Evolutionary conservation across 306 rosid species (phyloP), one percentile per base, ranked within the genome.

Genomic region (Oemleria cerasiformis): DNA sequence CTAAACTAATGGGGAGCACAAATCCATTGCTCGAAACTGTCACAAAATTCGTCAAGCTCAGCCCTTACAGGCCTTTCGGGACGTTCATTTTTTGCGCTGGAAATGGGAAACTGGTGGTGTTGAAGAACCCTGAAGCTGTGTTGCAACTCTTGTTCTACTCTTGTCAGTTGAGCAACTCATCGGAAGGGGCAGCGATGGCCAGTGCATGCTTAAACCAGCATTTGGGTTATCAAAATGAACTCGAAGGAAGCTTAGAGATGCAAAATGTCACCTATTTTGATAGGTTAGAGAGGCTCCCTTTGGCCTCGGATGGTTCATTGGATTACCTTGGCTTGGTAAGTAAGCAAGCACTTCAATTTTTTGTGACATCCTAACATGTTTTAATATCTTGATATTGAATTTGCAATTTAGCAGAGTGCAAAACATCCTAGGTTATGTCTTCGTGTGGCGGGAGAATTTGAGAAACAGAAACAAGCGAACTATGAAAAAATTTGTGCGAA

Each of bases 1-100:
- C 96, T 60, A 80, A 45, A 42, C 88, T 89, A 5, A 89, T 86
- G 88, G 97, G 90, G 16, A 91, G 80, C 73, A 85, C 94, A 20
- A 91, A 86, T 65, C 72, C 76, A 73, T 53, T 91, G 36, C 63
- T 83, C 16, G 90, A 91, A 25, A 91, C 88, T 1, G 65, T 89
- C 41, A 68, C 78, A 6, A 79, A 67, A 63, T 86, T 89, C 42
- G 69, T 86, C 15, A 78, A 81, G 14, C 71, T 89, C 39, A 94
- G 97, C 76, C 92, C 97, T 74, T 94, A 87, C 54, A 86, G 84
- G 65, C 95, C 99, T 14, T 89, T 94, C 41, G 96, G 99, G 30
- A 89, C 90, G 0, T 94, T 69, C 68, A 21, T 89, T 58, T 84
- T 89, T 76, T 81, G 85, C 72, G 81, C 79, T 0, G 92, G 78